A percentile compares a stretch with the other conserved stretches of the same genome.
Conservation (phyloP, 1,139 yeast genomes). For the Geotrichum aggregatum region DNA sequence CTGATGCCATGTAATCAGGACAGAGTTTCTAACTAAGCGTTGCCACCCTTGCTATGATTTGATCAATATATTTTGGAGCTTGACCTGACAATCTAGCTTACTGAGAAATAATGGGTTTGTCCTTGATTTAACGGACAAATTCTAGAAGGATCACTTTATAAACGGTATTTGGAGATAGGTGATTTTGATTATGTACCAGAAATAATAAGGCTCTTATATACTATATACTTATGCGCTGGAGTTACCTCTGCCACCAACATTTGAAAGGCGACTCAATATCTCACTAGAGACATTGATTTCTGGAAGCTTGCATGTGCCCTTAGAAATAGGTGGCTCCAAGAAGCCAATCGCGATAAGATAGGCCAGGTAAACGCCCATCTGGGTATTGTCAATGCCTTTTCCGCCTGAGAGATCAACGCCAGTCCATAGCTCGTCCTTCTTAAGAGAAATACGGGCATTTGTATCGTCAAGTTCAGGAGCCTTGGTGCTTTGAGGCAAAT, state of each 20-base stretch:
- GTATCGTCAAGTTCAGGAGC: slow-evolving; percentile 93
- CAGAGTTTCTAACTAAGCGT: no score
- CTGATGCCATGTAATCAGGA: no score
- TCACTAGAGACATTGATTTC: slow-evolving; percentile 52
- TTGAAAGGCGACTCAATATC: slow-evolving; percentile 59
- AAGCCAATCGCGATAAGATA: slow-evolving; percentile 78
- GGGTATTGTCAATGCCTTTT: slow-evolving; percentile 61
- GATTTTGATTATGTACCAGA: no score
- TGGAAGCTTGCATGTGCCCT: slow-evolving; percentile 53
- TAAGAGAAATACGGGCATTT: slow-evolving; percentile 66
- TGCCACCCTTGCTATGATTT: no score
- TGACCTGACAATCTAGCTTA: no score
- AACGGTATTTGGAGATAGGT: no score
- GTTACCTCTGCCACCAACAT: slow-evolving; percentile 78
- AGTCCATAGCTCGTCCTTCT: slow-evolving; percentile 56
- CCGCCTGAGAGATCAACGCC: slow-evolving; percentile 66
- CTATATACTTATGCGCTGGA: slow-evolving; percentile 10
- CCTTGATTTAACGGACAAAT: no score
- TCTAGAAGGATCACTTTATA: no score
- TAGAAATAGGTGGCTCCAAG: slow-evolving; percentile 54
- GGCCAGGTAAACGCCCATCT: slow-evolving; percentile 71
- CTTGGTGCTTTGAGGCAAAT: slow-evolving; percentile 81
- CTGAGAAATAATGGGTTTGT: no score
- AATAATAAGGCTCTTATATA: no score
- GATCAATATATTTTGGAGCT: no score